Conservation (phyloP, 495 filamentous ascomycete genomes). For the Aspergillus ellipticus region DNA sequence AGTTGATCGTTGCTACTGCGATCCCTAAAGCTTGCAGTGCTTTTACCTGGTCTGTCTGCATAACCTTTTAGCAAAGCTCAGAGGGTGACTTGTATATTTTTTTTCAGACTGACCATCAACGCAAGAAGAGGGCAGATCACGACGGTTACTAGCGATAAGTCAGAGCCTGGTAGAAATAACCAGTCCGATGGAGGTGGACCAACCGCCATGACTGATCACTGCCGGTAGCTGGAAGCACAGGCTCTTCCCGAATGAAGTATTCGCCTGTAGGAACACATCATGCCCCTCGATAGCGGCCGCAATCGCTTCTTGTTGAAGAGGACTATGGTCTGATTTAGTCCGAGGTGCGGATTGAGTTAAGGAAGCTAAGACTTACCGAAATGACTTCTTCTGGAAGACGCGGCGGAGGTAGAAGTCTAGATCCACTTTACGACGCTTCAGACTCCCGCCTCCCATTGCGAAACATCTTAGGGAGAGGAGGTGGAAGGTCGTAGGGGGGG, state of each 20-base stretch:
- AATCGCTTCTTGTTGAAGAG: constrained; percentile 85
- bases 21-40: constrained; percentile 70
- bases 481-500: background rate
- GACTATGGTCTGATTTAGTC: constrained; percentile 48
- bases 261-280: constrained; percentile 93
- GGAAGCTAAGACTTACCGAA: constrained; percentile 51
- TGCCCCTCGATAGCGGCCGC: constrained; percentile 71
- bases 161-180: background rate
- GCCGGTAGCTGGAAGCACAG: constrained; percentile 92
- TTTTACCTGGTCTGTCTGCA: constrained; percentile 84
- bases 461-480: constrained; percentile 15
- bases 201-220: constrained; percentile 79
- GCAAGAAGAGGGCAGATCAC: constrained; percentile 88
- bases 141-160: constrained; percentile 63
- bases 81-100: too few species aligned
- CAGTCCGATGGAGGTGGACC: constrained; percentile 20
- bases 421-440: constrained; percentile 47
- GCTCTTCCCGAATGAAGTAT: constrained; percentile 95
- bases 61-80: background rate
- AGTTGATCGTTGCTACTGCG: constrained; percentile 81
- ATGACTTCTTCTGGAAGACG: constrained; percentile 73
- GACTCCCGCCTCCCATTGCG: constrained; percentile 18
- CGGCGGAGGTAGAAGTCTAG: constrained; percentile 80
- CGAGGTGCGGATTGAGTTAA: background rate
- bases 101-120: constrained; percentile 65